Evolutionary conservation across 495 filamentous ascomycete genomes (phyloP), one percentile per base, ranked within the genome.

Genomic region (Penicillium paxilli): DNA sequence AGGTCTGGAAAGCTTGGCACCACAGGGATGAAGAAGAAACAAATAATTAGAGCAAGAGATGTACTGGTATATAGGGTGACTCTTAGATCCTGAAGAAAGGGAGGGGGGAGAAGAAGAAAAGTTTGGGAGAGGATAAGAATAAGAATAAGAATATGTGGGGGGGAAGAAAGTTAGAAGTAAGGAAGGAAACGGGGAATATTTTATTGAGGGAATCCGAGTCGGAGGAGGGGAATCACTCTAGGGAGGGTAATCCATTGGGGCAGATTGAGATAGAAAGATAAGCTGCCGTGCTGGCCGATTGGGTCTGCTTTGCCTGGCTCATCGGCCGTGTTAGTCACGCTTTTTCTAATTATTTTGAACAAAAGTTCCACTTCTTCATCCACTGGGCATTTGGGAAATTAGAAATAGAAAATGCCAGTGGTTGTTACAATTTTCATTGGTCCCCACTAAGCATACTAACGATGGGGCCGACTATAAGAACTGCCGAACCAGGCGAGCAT

Each of bases 261-360:
- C n/a, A n/a, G n/a, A n/a, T n/a, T n/a, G n/a, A n/a, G n/a, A n/a
- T n/a, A n/a, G n/a, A 52, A 54, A 54, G 64, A 66, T 66, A 67
- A 62, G 57, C 19, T 53, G 30, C 51, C 28, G 50, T 28, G 49
- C 19, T 57, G 57, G 58, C 61, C 64, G 61, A 63, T 63, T 63
- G 60, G 60, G 49, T 40, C 49, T 42, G 26, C 5, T 19, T 12
- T 41, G 33, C 9, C n/a, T n/a, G n/a, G n/a, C n/a, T n/a, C n/a
- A n/a, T 54, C 47, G 58, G 50, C 51, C 30, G 46, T 64, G 50
- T 59, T 67, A 67, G 64, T 67, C 64, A 67, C 50, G 52, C 22
- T 41, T 47, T 37, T 32, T 32, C 28, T 32, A 32, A 32, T 32
- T 32, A 12, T 3, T 32, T 32, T 32, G n/a, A n/a, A n/a, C n/a